A percentile compares a stretch with the other conserved stretches of the same genome.
phyloP scores from a whole-genome alignment of 139 green algal species.

The Micractinium sp. region DNA sequence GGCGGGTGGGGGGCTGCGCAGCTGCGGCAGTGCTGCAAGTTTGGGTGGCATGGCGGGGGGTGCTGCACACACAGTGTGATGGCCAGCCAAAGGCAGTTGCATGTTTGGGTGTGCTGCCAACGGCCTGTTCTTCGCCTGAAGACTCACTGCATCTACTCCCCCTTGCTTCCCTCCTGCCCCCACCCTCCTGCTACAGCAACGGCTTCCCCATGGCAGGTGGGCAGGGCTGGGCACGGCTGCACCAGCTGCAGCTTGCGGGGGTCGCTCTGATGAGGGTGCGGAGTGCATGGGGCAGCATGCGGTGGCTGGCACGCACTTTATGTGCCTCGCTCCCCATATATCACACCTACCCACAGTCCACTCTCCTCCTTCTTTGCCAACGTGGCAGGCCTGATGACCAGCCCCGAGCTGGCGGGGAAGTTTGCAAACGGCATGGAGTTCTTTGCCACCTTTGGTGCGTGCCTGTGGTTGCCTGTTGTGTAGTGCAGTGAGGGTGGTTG shows the following conservation, averaged over 20 bases:
- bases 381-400: slow-evolving; percentile 89
- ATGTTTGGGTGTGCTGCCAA: not conserved
- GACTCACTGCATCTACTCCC: not conserved
- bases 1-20: no score
- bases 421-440: slow-evolving; percentile 70
- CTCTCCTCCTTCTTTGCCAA: no score
- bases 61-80: not conserved
- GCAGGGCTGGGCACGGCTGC: no score
- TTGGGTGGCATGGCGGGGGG: not conserved
- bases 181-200: slow-evolving; percentile 81
- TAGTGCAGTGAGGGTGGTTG: no score
- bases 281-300: no score
- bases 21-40: no score
- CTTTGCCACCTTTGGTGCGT: slow-evolving; percentile 97
- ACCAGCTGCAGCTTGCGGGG: no score
- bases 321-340: no score
- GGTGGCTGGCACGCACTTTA: no score
- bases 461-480: not conserved
- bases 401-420: slow-evolving; percentile 78
- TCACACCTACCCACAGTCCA: no score
- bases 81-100: no score
- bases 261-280: no score
- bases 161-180: not conserved
- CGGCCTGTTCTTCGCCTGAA: not conserved
- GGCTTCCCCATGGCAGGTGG: slow-evolving; percentile 81